Evolutionary conservation across 495 filamentous ascomycete species (phyloP), one percentile per base, ranked within the genome.

Genomic region (Aspergillus sclerotiicarbonarius): DNA sequence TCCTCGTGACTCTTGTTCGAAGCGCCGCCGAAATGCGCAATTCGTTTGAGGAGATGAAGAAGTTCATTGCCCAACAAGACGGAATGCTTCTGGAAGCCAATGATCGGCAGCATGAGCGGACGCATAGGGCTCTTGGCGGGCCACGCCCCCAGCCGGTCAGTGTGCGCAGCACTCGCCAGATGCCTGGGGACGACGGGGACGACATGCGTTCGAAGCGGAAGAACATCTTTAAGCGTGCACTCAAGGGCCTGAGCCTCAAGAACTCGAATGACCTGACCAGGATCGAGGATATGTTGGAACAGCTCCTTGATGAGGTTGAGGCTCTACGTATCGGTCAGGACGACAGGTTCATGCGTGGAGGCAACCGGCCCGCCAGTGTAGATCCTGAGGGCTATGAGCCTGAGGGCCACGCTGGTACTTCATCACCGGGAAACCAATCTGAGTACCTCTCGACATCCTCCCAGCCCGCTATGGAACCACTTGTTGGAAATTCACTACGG

Each of bases 11-110:
- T 3, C 81, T 99, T 39, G 94, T 98, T 48, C 85, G 91, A 51
- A 91, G 91, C 60, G 92, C 95, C 15, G 91, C 95, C 10, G 94
- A 99, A 67, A 96, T 98, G 92, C 90, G 94, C 56, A 96, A 89
- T 59, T 93, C 90, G 12, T 96, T 98, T 67, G 92, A 97, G 64
- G 92, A 96, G 61, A 89, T 99, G 86, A 97, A 95, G 82, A 88
- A 84, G 62, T 87, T 93, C 69, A 84, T 99, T 44, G 87, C 86
- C 2, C 88, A 93, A 44, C 91, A 92, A 46, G 91, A 96, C 66
- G 88, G 87, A 32, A 77, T 89, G 46, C 86, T 96, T 60, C 88
- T 96, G 70, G 86, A 88, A 35, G 83, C 88, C 47, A 90, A 88
- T 51, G 90, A 94, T 63, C 87, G 88, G 61, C 90, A 91, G 66